A percentile compares a stretch with the other conserved stretches of the same genome.
Conservation (phyloP, 2,329 filamentous ascomycete species). For the Botryosphaeria dothidea region DNA sequence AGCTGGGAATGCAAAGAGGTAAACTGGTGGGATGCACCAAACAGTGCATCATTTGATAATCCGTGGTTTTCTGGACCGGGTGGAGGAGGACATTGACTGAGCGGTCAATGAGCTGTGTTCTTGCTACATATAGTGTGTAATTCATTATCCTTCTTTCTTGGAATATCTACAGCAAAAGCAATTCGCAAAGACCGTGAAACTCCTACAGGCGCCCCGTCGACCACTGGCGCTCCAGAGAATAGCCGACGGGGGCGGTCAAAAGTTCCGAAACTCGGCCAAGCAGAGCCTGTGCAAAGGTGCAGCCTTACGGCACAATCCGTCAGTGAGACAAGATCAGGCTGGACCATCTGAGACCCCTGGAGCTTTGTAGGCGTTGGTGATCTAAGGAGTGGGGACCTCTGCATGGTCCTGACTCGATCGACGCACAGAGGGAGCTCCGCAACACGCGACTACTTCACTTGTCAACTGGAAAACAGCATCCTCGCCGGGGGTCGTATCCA, state of each 20-base stretch:
- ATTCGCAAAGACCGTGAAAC: no score
- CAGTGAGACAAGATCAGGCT: not conserved
- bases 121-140: not conserved
- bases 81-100: not conserved
- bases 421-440: not conserved
- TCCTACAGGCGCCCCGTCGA: no score
- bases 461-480: not conserved
- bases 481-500: no score
- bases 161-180: no score
- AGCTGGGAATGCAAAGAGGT: slow-evolving; percentile 33
- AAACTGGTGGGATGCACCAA: not conserved
- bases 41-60: not conserved
- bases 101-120: not conserved
- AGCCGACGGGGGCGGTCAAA: not conserved
- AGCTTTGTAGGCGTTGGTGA: not conserved
- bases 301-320: not conserved
- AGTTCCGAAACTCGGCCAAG: not conserved
- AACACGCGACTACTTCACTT: not conserved
- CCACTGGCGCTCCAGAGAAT: no score
- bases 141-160: no score
- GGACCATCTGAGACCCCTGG: not conserved
- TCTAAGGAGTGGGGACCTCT: not conserved
- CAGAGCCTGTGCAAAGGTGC: not conserved
- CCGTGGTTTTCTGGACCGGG: not conserved
- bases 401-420: slow-evolving; percentile 12